Base-by-base conservation (phyloP, 768 basidiomycete genomes). In the Leccinellum luteum region DNA sequence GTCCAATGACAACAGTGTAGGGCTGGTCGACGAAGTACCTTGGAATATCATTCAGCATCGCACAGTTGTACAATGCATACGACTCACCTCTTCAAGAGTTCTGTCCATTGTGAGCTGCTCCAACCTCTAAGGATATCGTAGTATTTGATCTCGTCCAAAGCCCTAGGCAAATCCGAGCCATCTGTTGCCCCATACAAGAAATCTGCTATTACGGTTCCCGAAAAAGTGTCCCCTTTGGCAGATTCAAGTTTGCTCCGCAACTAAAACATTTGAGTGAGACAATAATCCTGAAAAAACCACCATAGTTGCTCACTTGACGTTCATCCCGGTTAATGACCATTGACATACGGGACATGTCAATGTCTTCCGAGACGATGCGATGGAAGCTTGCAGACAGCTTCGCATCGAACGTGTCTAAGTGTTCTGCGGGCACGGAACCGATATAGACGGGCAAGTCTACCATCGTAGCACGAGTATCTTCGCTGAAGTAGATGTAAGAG, bases 271-370 rank as follows among this genome's bases (percentile, higher is more conserved):
- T 12, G 7, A 50, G 52, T 4, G 56, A 51, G 41, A 27, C 32
- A 10, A 47, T 23, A 13, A 50, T 34, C 28, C 12, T 52, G 9
- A 13, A 3, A 27, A 38, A 51, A 9, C 8, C 17, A 5, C 34
- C 2, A 31, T 30, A 25, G 27, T 15, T 15, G 63, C 71, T 52
- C 59, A 90, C 87, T 79, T 94, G 93, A 55, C 94, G 86, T 73
- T 92, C 89, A 64, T 97, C 93, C 51, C 94, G 79, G 61, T 86
- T 83, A 48, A 99, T 84, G 17, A 97, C 79, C 84, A 91, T 87
- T 15, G 74, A 71, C 88, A 99, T 97, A 10, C 96, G 79, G 30
- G 85, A 79, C 89, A 98, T 94, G 71, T 98, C 92, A 50, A 98
- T 78, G 4, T 90, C 94, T 53, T 88, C 84, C 17, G 79, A 65